A percentile compares a stretch with the other conserved stretches of the same genome.
Evolutionary conservation across 208 protist species (phyloP).

Genomic region (Leptomonas pyrrhocoris): DNA sequence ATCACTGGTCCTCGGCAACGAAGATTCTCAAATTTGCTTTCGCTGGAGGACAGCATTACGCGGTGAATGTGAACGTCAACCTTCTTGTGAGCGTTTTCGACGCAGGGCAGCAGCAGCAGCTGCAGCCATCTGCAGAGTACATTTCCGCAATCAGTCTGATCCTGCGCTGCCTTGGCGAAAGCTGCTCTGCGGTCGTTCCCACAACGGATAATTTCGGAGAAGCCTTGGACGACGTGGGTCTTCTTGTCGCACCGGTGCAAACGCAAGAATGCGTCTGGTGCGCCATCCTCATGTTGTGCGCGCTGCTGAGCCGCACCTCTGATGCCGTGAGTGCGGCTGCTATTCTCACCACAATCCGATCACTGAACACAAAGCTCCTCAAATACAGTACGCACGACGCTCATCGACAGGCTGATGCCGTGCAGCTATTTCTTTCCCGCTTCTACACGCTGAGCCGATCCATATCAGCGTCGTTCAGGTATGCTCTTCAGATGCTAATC

Average conservation of each 20-base stretch:
- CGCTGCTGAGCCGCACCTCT: constrained; percentile 17
- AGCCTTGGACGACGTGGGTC: constrained; percentile 24
- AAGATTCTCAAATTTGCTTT: constrained; percentile 26
- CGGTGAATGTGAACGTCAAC: constrained; percentile 36
- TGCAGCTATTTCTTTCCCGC: constrained; percentile 30
- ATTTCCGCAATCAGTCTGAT: constrained; percentile 22
- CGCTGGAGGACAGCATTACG: constrained; percentile 32
- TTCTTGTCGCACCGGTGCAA: constrained; percentile 18
- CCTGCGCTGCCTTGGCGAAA: constrained; percentile 26
- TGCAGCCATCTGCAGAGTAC: constrained; percentile 16
- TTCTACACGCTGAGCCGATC: constrained; percentile 24
- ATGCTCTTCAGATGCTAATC: constrained; percentile 19
- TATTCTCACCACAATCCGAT: constrained; percentile 18
- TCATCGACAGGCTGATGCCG: constrained; percentile 4
- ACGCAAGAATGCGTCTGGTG: constrained; percentile 31
- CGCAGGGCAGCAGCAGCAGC: constrained; percentile 8
- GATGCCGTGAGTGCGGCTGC: constrained; percentile 20
- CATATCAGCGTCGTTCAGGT: constrained; percentile 22
- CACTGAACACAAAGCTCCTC: constrained; percentile 21
- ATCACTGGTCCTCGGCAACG: constrained; percentile 36
- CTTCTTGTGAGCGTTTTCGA: constrained; percentile 21
- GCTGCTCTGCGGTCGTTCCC: constrained; percentile 9
- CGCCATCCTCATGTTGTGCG: constrained; percentile 27
- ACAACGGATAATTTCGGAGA: constrained; percentile 21
- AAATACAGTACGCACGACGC: constrained; percentile 8